Base-by-base conservation (phyloP, 345 rosid species). In the Lumnitzera littorea region DNA sequence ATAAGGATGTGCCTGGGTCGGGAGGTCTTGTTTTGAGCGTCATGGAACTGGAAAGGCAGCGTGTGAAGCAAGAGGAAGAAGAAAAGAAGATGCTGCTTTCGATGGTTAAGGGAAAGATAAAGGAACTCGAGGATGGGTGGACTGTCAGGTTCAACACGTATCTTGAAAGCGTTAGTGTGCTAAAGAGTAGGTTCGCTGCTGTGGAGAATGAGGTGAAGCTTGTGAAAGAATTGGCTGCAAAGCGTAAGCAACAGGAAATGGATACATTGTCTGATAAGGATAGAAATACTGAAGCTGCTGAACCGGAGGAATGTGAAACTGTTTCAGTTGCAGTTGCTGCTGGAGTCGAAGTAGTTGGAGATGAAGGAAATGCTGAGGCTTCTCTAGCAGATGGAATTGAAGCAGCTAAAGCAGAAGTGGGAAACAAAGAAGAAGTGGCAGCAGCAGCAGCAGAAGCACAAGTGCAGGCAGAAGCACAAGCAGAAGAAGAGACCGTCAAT, bases 1-100 rank as follows among this genome's bases (percentile, higher is more conserved):
- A 90, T 76, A 72, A 74, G 78, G 95, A 90, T 79, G 82, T 81
- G 48, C 67, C 80, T 58, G 95, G 96, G 12, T 76, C 87, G 24
- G 86, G 89, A 13, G 97, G 97, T 57, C 85, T 88, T 67, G 90
- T 88, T 48, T 61, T 94, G 81, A 83, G 91, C 65, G 57, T 73
- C 54, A 58, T 47, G 46, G 97, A 90, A 68, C 57, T 86, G 64
- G 96, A 86, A 66, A 90, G 78, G 84, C 83, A 48, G 66, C 84
- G 72, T 12, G 20, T 76, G 73, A 84, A 77, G 78, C 79, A 69
- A 74, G 91, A 84, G 78, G 89, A 69, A 73, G 89, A 69, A 73
- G 98, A 89, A 72, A 85, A 82, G 52, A 84, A 77, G 79, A 62
- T 67, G 57, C 66, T 58, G 46, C 68, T 68, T 11, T 24, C 41